Percentiles rank a stretch among this genome's conserved stretches.
phyloP scores from a whole-genome alignment of 164 flowering plant species.

The Sedum album region DNA sequence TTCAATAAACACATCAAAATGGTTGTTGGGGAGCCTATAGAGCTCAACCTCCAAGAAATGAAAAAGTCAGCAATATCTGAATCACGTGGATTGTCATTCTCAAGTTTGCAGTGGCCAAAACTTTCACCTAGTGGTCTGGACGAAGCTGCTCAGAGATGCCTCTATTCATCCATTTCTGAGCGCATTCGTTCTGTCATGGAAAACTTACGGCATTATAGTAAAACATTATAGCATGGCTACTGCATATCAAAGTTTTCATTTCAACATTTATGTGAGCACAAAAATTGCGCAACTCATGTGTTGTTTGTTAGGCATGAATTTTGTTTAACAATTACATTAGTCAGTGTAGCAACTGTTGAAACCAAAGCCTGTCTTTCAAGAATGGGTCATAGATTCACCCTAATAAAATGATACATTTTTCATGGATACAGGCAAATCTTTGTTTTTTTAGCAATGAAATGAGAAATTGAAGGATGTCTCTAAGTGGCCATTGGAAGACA shows the following conservation, averaged over 20 bases:
- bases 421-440: too few relatives aligned
- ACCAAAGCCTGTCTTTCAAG: background rate
- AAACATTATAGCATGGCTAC: conserved; percentile 10
- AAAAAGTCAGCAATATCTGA: conserved; percentile 41
- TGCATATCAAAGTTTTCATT: background rate
- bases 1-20: background rate
- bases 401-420: too few relatives aligned
- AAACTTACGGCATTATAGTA: conserved; percentile 32
- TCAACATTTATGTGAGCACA: background rate
- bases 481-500: too few relatives aligned
- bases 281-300: too few relatives aligned
- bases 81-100: conserved; percentile 27
- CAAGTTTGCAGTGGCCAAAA: conserved; percentile 46
- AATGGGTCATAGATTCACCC: background rate
- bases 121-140: conserved; percentile 32
- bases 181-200: conserved; percentile 62
- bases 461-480: background rate
- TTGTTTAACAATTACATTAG: background rate
- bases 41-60: conserved; percentile 42
- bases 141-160: conserved; percentile 74
- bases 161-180: conserved; percentile 60
- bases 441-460: conserved; percentile 2
- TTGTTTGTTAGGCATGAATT: too few relatives aligned
- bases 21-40: conserved; percentile 77
- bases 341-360: background rate